Conservation (phyloP, 306 rosid genomes). For the Vigna mungo region DNA sequence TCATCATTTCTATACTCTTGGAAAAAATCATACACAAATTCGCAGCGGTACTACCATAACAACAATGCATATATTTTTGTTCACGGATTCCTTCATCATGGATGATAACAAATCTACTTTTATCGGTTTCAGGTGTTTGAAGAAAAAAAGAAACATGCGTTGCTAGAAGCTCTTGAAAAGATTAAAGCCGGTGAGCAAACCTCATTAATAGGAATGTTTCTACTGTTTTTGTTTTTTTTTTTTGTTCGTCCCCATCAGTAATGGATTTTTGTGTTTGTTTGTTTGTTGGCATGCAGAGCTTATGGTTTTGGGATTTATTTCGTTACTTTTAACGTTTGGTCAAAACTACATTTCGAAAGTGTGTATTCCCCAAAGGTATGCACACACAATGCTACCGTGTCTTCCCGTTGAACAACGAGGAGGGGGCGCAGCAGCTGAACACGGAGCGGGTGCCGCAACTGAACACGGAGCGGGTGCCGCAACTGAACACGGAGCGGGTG, state of each 20-base stretch:
- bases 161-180: constrained; percentile 92
- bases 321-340: constrained; percentile 84
- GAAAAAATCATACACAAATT: constrained; percentile 72
- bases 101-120: not conserved
- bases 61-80: not conserved
- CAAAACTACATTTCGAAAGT: constrained; percentile 69
- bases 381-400: constrained; percentile 85
- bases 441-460: not conserved
- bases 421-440: not conserved
- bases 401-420: not conserved
- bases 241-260: not conserved
- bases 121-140: constrained; percentile 59
- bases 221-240: not conserved
- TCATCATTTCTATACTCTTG: constrained; percentile 70
- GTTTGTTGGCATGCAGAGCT: constrained; percentile 68
- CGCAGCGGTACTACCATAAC: constrained; percentile 55
- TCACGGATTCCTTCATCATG: not conserved
- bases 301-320: constrained; percentile 95
- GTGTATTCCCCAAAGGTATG: constrained; percentile 59
- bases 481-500: no score
- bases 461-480: not conserved
- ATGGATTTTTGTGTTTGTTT: not conserved
- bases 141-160: constrained; percentile 64
- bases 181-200: constrained; percentile 72
- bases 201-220: not conserved